Conservation (phyloP, 352 stramenopile species). For the Phytophthora kernoviae region DNA sequence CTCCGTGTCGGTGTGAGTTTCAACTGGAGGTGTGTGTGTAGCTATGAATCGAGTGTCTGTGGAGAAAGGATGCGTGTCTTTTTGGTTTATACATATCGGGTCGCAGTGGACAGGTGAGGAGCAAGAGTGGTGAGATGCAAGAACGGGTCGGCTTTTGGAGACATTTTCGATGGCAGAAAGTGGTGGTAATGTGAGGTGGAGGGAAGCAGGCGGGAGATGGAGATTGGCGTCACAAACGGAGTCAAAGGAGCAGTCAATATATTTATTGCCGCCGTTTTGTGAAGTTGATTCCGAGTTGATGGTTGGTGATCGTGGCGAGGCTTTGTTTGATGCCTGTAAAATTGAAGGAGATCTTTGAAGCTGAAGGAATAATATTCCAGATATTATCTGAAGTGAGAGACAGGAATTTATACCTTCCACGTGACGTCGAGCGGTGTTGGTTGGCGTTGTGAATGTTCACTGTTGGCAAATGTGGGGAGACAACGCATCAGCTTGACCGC, state of each 20-base stretch:
- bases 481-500: not conserved
- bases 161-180: conserved; percentile 46
- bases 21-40: conserved; percentile 17
- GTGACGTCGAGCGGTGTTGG: no score
- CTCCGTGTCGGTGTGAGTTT: conserved; percentile 57
- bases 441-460: not conserved
- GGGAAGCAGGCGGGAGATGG: not conserved
- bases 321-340: conserved; percentile 1
- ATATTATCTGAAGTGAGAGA: no score
- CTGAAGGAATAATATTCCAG: no score
- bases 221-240: conserved; percentile 17
- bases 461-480: not conserved
- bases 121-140: conserved; percentile 10
- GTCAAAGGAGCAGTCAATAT: conserved; percentile 40
- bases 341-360: not conserved
- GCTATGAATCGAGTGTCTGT: conserved; percentile 23
- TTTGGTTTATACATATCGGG: conserved; percentile 38
- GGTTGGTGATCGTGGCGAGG: conserved; percentile 1
- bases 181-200: conserved; percentile 9
- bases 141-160: conserved; percentile 16
- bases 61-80: conserved; percentile 34
- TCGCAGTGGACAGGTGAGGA: conserved; percentile 24
- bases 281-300: conserved; percentile 8
- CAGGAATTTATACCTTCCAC: no score
- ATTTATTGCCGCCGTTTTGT: conserved; percentile 45